phyloP scores from a whole-genome alignment of 768 basidiomycete species.

The Tremella fuciformis region DNA sequence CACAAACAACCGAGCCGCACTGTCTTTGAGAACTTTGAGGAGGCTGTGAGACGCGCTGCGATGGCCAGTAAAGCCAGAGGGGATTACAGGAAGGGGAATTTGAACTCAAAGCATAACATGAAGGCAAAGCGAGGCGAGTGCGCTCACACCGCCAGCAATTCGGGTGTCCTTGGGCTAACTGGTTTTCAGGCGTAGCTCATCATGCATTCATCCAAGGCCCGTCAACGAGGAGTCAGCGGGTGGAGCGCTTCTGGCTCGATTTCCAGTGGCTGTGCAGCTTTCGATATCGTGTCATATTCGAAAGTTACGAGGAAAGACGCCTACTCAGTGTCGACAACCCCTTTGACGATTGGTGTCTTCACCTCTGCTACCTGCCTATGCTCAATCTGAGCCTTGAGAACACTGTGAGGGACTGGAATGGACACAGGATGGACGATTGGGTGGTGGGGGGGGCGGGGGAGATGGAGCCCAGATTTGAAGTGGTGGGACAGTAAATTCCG shows the following conservation, averaged over 20 bases:
- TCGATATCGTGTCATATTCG: neutral
- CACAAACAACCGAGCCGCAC: constrained; percentile 55
- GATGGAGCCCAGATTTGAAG: neutral
- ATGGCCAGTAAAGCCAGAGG: too few relatives aligned
- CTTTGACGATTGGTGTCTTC: constrained; percentile 4
- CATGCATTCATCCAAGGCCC: constrained; percentile 10
- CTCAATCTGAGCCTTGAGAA: neutral
- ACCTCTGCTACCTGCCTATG: constrained; percentile 11
- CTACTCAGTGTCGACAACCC: constrained; percentile 5
- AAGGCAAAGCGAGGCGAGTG: too few relatives aligned
- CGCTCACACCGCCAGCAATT: too few relatives aligned
- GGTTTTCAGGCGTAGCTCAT: too few relatives aligned
- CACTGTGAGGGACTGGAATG: too few relatives aligned
- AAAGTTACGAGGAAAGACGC: neutral
- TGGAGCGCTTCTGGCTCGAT: constrained; percentile 9
- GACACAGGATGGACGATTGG: too few relatives aligned
- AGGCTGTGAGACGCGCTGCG: too few relatives aligned
- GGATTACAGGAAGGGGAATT: too few relatives aligned
- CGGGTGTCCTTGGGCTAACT: too few relatives aligned
- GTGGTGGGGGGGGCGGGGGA: neutral
- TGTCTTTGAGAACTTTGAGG: too few relatives aligned
- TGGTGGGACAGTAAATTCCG: neutral
- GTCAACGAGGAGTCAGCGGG: constrained; percentile 3
- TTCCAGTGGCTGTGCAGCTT: constrained; percentile 2
- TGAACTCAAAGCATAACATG: too few relatives aligned